Evolutionary conservation across 2,329 filamentous ascomycete genomes (phyloP), one percentile per base, ranked within the genome.

Genomic region (Exophiala dermatitidis): DNA sequence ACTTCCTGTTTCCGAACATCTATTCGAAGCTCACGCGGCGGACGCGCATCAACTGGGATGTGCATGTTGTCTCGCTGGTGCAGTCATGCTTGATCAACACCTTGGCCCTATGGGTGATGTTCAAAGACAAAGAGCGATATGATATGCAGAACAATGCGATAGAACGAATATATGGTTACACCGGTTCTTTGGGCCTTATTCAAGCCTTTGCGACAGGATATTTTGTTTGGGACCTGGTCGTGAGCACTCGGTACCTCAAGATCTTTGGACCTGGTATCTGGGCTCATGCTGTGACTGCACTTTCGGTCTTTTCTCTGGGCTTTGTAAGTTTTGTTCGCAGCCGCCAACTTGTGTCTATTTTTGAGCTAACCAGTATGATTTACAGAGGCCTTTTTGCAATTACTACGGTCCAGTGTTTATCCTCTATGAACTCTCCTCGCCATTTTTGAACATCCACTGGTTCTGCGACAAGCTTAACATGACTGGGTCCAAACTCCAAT

Each of bases 371-470:
- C 19, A 2, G 33, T 12, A 52, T 48, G 47, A 50, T 26, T 19
- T 33, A 44, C 63, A 84, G 81, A 74, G 81, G 58, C 82, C 82
- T 2, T 84, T 84, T 64, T 70, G 83, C 56, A 83, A 83, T 67
- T 84, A 76, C 72, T 85, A 84, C 67, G 78, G 74, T 12, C 78
- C 81, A 0, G 77, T 76, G 4, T 85, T 85, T 69, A 81, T 85
- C 62, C 79, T 85, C 61, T 85, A 84, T 70, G 82, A 85, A 65
- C 78, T 85, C 59, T 83, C 79, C 38, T 78, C 76, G 57, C 82
- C 82, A 5, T 84, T 84, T 67, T 74, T 84, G 58, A 85, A 85
- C 67, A 78, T 84, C 65, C 82, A 85, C 71, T 85, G 82, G 82
- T 84, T 85, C 72, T 80, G 80, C 64, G 82, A 85, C 66, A 85